Conservation (phyloP, 2,329 filamentous ascomycete species). For the Aspergillus sp. region DNA sequence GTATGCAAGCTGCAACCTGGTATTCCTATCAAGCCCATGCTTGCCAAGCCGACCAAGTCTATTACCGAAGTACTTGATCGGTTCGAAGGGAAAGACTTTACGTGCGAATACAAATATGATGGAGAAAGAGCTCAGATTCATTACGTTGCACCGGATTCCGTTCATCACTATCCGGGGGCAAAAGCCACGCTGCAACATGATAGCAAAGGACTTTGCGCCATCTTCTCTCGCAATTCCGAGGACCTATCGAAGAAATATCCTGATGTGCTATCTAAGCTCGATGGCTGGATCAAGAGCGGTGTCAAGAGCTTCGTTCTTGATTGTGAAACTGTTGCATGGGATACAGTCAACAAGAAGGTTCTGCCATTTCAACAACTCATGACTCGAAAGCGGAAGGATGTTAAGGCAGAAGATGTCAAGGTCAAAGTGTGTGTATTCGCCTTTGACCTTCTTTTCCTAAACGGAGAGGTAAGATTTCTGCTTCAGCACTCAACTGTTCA, state of each 20-base stretch:
- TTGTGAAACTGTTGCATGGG: constrained; percentile 97
- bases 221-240: constrained; percentile 97
- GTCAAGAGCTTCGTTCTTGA: constrained; percentile 97
- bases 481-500: background rate
- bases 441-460: constrained; percentile 89
- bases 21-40: constrained; percentile 94
- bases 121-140: constrained; percentile 98
- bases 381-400: constrained; percentile 96
- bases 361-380: constrained; percentile 96
- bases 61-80: constrained; percentile 96
- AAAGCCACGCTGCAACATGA: constrained; percentile 61
- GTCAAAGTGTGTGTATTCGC: constrained; percentile 97
- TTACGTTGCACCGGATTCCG: constrained; percentile 79
- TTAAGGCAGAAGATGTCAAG: constrained; percentile 91
- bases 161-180: constrained; percentile 62
- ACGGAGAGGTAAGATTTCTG: constrained; percentile 61
- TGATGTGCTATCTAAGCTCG: constrained; percentile 83
- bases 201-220: constrained; percentile 71
- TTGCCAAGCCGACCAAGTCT: constrained; percentile 96
- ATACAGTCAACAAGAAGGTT: constrained; percentile 90
- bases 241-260: constrained; percentile 97
- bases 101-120: constrained; percentile 98
- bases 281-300: constrained; percentile 81
- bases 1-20: constrained; percentile 89
- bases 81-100: constrained; percentile 92